These are phyloP conservation scores for Lentinula aciculospora DNA, from an alignment of 768 basidiomycete genomes.

Conservation along the genomic window DNA sequence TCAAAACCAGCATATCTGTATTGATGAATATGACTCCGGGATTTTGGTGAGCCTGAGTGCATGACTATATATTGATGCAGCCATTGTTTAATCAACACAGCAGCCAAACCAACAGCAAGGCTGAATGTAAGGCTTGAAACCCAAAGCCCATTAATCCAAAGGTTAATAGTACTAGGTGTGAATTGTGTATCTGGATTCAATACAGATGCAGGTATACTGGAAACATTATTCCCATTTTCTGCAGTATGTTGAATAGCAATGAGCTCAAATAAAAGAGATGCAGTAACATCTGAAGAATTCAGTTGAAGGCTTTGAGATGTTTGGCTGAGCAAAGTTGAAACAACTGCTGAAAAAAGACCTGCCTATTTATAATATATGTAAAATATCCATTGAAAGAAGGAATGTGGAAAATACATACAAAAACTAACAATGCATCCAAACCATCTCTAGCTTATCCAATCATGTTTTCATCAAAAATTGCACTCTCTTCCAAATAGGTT, in stretches of 20 bases:
- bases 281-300: neutral
- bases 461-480: constrained; percentile 1
- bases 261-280: neutral
- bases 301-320: constrained; percentile 13
- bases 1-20: constrained; percentile 16
- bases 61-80: constrained; percentile 14
- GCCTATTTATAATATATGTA: constrained; percentile 7
- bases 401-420: constrained; percentile 10
- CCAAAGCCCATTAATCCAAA: constrained; percentile 16
- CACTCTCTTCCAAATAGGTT: constrained; percentile 4
- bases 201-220: constrained; percentile 3
- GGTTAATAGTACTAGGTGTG: neutral
- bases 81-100: constrained; percentile 23
- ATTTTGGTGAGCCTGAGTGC: constrained; percentile 15
- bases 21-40: constrained; percentile 15
- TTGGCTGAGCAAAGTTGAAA: constrained; percentile 17
- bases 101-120: constrained; percentile 18
- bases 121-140: constrained; percentile 17
- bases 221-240: neutral
- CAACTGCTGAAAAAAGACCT: constrained; percentile 19
- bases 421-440: constrained; percentile 3
- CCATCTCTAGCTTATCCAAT: neutral
- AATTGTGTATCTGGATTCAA: constrained; percentile 10
- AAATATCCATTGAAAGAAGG: neutral
- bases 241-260: neutral